These are phyloP conservation scores for Ganoderma lingzhi DNA, from an alignment of 1,284 basidiomycete species.

Conservation along the genomic window DNA sequence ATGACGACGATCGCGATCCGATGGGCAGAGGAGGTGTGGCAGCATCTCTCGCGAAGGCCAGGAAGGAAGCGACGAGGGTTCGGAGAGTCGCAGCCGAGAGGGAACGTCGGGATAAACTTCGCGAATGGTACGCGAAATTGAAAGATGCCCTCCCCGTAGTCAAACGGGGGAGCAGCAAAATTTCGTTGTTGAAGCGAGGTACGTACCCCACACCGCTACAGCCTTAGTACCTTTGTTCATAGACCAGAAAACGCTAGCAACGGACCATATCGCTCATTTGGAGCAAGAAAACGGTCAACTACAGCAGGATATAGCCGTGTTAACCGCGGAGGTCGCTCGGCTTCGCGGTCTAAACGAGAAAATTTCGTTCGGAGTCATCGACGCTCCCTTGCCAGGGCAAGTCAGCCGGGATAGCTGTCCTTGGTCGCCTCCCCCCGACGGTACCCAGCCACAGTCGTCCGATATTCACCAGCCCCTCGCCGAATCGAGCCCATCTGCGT, in stretches of 20 bases:
- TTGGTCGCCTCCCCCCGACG: slow-evolving; percentile 71
- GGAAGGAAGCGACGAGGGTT: slow-evolving; percentile 83
- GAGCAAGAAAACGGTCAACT: slow-evolving; percentile 76
- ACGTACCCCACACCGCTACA: slow-evolving; percentile 36
- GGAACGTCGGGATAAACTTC: slow-evolving; percentile 83
- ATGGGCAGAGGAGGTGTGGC: slow-evolving; percentile 67
- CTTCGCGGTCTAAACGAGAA: slow-evolving; percentile 81
- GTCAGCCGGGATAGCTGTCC: slow-evolving; percentile 57
- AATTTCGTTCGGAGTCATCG: slow-evolving; percentile 67
- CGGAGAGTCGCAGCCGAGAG: slow-evolving; percentile 90
- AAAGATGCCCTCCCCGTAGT: slow-evolving; percentile 86
- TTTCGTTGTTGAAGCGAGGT: slow-evolving; percentile 87
- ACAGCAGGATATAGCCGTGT: slow-evolving; percentile 65
- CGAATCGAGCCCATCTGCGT: slow-evolving; percentile 68
- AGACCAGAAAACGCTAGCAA: slow-evolving; percentile 52
- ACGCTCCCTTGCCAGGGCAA: slow-evolving; percentile 62
- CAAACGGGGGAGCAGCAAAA: slow-evolving; percentile 90
- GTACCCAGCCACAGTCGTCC: slow-evolving; percentile 45
- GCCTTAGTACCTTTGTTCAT: slow-evolving; percentile 15
- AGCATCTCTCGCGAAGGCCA: slow-evolving; percentile 73
- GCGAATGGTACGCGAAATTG: slow-evolving; percentile 87
- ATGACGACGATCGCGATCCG: slow-evolving; percentile 78
- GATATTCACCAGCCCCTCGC: slow-evolving; percentile 62
- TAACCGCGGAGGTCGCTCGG: slow-evolving; percentile 73
- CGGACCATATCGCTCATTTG: slow-evolving; percentile 74